A percentile compares a stretch with the other conserved stretches of the same genome.
Evolutionary conservation across 1,284 basidiomycete genomes (phyloP).

Genomic region (Ustilago crameri): DNA sequence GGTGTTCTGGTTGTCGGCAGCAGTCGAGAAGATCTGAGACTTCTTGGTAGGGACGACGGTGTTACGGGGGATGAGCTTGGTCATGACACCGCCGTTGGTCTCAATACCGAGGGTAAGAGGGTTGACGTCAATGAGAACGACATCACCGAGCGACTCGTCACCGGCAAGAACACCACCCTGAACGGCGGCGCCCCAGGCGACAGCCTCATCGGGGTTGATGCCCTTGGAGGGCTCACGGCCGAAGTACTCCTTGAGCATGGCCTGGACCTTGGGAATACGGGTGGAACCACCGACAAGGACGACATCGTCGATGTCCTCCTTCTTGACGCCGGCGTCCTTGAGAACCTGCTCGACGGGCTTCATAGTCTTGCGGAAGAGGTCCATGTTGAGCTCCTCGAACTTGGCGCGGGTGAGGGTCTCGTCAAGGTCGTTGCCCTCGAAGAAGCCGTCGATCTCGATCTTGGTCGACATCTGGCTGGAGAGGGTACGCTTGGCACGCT

Average conservation of each 20-base stretch:
- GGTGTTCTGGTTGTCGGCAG: slow-evolving; percentile 68
- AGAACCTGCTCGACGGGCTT: slow-evolving; percentile 98
- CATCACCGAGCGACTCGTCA: slow-evolving; percentile 80
- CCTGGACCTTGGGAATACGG: slow-evolving; percentile 96
- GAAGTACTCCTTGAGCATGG: slow-evolving; percentile 91
- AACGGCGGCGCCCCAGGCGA: slow-evolving; percentile 93
- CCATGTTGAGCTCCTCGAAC: slow-evolving; percentile 98
- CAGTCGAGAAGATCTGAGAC: slow-evolving; percentile 93
- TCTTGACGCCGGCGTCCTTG: slow-evolving; percentile 97
- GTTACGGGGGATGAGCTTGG: slow-evolving; percentile 94
- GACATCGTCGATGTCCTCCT: slow-evolving; percentile 95
- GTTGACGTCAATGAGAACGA: slow-evolving; percentile 95
- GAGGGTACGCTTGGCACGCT: slow-evolving; percentile 98
- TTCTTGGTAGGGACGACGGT: slow-evolving; percentile 98
- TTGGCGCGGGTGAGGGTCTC: slow-evolving; percentile 92
- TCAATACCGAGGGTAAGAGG: slow-evolving; percentile 95
- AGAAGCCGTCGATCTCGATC: slow-evolving; percentile 85
- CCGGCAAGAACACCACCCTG: slow-evolving; percentile 96
- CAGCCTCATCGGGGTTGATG: slow-evolving; percentile 83
- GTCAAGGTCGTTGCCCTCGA: slow-evolving; percentile 93
- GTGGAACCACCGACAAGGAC: slow-evolving; percentile 98
- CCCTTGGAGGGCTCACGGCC: slow-evolving; percentile 92
- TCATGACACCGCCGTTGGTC: slow-evolving; percentile 98
- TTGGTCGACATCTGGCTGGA: slow-evolving; percentile 80
- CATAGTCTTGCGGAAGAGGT: slow-evolving; percentile 98